phyloP scores from a whole-genome alignment of 2,329 filamentous ascomycete genomes.

The Microcyclospora pomicola region DNA sequence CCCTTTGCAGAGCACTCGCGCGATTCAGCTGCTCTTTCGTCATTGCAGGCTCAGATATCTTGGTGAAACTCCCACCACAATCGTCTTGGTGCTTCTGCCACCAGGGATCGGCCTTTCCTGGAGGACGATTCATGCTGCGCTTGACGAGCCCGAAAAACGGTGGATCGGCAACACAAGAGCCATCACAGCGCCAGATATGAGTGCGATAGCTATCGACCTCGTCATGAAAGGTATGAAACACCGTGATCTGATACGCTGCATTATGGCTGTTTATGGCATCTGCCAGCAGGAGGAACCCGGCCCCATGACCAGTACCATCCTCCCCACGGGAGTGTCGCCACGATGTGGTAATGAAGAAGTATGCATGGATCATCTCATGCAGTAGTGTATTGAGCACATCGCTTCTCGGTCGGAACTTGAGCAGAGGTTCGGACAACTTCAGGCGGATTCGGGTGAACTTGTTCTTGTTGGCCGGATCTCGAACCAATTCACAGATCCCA shows the following conservation, averaged over 20 bases:
- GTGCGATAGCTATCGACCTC: constrained; percentile 33
- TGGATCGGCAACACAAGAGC: constrained; percentile 24
- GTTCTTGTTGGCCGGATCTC: constrained; percentile 20
- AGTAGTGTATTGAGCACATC: constrained; percentile 32
- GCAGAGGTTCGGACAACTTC: constrained; percentile 30
- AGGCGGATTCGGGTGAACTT: constrained; percentile 28
- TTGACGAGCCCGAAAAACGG: constrained; percentile 33
- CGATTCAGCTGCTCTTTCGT: constrained; percentile 28
- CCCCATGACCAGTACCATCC: constrained; percentile 29
- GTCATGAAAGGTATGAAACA: constrained; percentile 33
- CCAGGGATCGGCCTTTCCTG: constrained; percentile 30
- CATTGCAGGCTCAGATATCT: constrained; percentile 28
- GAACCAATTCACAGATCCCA: constrained; percentile 32
- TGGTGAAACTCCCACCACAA: constrained; percentile 29
- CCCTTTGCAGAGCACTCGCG: constrained; percentile 27
- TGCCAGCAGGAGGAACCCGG: constrained; percentile 29
- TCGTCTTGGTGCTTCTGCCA: constrained; percentile 26
- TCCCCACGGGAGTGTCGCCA: constrained; percentile 30
- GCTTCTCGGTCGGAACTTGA: constrained; percentile 30
- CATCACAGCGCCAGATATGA: constrained; percentile 32
- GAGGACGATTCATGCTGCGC: constrained; percentile 32
- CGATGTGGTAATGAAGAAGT: constrained; percentile 33
- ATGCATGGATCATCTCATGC: constrained; percentile 33
- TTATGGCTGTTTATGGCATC: constrained; percentile 31
- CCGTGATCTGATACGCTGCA: constrained; percentile 27